phyloP scores from a whole-genome alignment of 768 basidiomycete genomes.

The Podaxis sp. region DNA sequence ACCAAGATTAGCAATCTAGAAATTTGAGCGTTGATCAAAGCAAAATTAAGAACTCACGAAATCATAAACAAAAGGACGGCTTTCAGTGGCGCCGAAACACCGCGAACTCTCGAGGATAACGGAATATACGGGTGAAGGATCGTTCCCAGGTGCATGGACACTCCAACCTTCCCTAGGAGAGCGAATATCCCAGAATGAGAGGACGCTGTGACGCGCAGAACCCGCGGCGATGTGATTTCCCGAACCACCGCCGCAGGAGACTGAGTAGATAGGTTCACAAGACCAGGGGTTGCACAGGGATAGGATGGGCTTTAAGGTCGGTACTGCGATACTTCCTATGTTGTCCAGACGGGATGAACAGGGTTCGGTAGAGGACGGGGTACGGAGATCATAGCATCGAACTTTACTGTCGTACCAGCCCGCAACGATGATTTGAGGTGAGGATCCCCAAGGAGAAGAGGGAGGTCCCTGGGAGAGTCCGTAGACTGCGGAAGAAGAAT shows the following conservation, averaged over 20 bases:
- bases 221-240: constrained; percentile 71
- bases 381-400: constrained; percentile 73
- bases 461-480: constrained; percentile 61
- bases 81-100: constrained; percentile 76
- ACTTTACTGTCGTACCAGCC: constrained; percentile 84
- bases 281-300: constrained; percentile 66
- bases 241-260: constrained; percentile 72
- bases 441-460: constrained; percentile 65
- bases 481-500: constrained; percentile 61
- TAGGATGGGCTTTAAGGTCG: constrained; percentile 55
- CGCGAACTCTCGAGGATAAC: constrained; percentile 75
- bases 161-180: constrained; percentile 65
- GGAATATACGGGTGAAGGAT: constrained; percentile 75
- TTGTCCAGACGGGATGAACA: neutral
- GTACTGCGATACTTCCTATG: constrained; percentile 7
- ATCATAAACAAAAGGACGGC: constrained; percentile 75
- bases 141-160: constrained; percentile 77
- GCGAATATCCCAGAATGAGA: constrained; percentile 83
- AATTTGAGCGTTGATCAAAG: neutral
- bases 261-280: constrained; percentile 70
- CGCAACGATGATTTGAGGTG: constrained; percentile 69
- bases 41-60: constrained; percentile 42
- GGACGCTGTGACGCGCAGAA: constrained; percentile 70
- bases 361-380: constrained; percentile 26
- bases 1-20: neutral